Base-by-base conservation (phyloP, 352 stramenopile species). In the Pythium coloratum region DNA sequence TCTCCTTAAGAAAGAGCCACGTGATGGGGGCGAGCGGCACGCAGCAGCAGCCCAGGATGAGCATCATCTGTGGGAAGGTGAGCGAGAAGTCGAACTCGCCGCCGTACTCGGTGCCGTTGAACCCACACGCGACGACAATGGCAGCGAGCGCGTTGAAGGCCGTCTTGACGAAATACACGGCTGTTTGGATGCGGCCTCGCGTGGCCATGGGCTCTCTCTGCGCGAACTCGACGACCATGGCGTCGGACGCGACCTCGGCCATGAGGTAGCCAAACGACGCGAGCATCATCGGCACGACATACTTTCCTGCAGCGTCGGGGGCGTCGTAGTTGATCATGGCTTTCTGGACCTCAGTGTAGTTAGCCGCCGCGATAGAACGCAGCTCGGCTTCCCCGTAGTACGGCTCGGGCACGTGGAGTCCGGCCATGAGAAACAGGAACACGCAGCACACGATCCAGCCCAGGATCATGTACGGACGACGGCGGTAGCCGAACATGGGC, bases 281-380 rank as follows among this genome's bases (percentile, higher is more conserved):
- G 30, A 91, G 68, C 82, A 89, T 90, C 82, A 91, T 90, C 13
- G 75, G 78, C 49, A 91, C 75, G 34, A 92, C 75, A 50, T 88
- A 89, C 38, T 72, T 74, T 34, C 68, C 72, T 4, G 77, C 82
- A 1, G 71, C 24, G 18, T 44, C 12, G 2, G 59, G 64, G 1
- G 70, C 70, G 16, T 46, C 24, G 20, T 44, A 30, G 44, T 66
- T 73, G 26, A 73, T 58, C 38, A 51, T 56, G 20, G 51, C 55
- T 6, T 61, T 32, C n/a, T 53, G 32, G 20, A 34, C 53, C 10
- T 55, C 32, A 6, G 33, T 34, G 36, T 58, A 42, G 34, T 61
- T 53, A 33, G 40, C 26, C 14, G 64, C 38, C 6, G 46, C 38
- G 36, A 62, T 53, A 1, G 28, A 44, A 3, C 62, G 62, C 36